These are phyloP conservation scores for Agaricales sp. DNA, from an alignment of 1,284 basidiomycete genomes.

Conservation along the genomic window DNA sequence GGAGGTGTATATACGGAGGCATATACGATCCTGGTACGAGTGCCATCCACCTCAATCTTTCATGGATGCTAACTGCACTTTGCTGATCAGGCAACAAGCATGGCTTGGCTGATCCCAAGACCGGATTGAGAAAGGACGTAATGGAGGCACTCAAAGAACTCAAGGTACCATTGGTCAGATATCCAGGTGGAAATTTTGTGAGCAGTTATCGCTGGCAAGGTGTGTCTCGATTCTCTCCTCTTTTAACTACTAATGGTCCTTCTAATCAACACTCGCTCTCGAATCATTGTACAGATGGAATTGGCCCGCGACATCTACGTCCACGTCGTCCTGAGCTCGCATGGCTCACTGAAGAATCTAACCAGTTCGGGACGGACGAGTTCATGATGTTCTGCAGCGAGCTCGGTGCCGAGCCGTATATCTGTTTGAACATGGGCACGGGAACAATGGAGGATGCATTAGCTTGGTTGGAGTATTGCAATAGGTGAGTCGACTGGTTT, in stretches of 20 bases:
- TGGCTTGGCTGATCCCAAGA: constrained; percentile 24
- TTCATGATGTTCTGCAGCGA: constrained; percentile 38
- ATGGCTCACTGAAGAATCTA: constrained; percentile 54
- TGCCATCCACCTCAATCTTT: not conserved
- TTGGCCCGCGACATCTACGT: constrained; percentile 42
- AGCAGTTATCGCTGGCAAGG: constrained; percentile 61
- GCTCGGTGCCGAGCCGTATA: constrained; percentile 45
- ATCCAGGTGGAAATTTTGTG: constrained; percentile 50
- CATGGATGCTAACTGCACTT: not conserved
- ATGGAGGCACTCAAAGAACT: constrained; percentile 41
- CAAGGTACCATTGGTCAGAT: constrained; percentile 45
- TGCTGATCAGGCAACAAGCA: constrained; percentile 18
- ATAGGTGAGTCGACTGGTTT: constrained; percentile 31
- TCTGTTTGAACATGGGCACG: constrained; percentile 59
- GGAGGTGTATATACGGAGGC: constrained; percentile 54
- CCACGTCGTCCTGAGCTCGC: constrained; percentile 55
- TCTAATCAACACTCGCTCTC: no score
- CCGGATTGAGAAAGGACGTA: constrained; percentile 50
- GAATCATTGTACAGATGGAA: constrained; percentile 44
- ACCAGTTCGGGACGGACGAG: constrained; percentile 52
- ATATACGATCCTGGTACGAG: constrained; percentile 37
- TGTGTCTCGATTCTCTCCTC: constrained; percentile 2
- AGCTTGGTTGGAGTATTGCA: constrained; percentile 62
- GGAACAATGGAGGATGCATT: constrained; percentile 53
- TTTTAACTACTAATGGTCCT: not conserved